phyloP scores from a whole-genome alignment of 495 filamentous ascomycete genomes.

The Talaromyces thailandensis region DNA sequence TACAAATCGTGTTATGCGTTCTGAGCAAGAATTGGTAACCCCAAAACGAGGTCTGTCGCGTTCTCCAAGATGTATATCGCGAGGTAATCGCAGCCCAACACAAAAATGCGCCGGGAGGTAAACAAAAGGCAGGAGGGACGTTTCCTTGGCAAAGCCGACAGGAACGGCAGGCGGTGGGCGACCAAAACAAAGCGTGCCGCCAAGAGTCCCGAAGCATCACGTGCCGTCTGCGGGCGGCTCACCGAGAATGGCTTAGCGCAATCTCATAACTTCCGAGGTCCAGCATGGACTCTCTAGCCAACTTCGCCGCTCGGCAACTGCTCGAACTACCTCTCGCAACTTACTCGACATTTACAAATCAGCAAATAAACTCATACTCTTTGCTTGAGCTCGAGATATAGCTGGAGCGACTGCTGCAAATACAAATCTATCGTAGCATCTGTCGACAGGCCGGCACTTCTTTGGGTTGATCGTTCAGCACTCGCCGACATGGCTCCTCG shows the following conservation, averaged over 20 bases:
- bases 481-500: slow-evolving; percentile 58
- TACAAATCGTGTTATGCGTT: neutral
- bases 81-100: neutral
- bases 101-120: slow-evolving; percentile 11
- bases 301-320: neutral
- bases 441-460: neutral
- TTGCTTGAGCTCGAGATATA: neutral
- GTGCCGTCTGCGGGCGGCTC: neutral
- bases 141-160: slow-evolving; percentile 6
- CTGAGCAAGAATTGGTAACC: neutral
- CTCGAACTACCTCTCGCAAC: neutral
- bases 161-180: slow-evolving; percentile 26
- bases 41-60: neutral
- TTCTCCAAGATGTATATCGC: neutral
- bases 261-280: slow-evolving; percentile 30
- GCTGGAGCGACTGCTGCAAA: neutral
- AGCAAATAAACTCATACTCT: neutral
- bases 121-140: slow-evolving; percentile 14
- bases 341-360: neutral
- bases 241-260: slow-evolving; percentile 11
- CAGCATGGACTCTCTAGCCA: slow-evolving; percentile 9
- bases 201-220: neutral
- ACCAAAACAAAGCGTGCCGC: neutral
- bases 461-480: slow-evolving; percentile 3
- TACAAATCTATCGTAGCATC: neutral